phyloP scores from a whole-genome alignment of 164 flowering plant genomes.

The Vitis vinifera region DNA sequence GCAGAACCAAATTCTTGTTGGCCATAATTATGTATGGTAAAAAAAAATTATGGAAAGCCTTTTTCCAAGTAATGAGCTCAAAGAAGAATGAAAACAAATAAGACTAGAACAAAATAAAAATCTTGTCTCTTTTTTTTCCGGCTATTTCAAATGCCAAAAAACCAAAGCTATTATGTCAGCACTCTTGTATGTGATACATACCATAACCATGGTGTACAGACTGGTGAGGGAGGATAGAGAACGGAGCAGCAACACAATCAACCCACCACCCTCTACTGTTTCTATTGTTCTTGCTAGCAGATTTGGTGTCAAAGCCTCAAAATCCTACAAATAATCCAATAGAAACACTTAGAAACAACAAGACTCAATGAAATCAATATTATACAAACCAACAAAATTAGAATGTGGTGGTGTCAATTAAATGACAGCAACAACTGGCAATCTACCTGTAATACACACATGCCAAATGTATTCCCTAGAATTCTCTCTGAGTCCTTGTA shows the following conservation, averaged over 20 bases:
- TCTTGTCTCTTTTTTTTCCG: too few species aligned
- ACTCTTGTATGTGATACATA: slow-evolving; percentile 26
- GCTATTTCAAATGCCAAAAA: not conserved
- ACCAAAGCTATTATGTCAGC: not conserved
- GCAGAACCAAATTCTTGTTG: too few species aligned
- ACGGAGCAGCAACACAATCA: slow-evolving; percentile 76
- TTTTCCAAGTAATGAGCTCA: too few species aligned
- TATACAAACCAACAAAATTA: too few species aligned
- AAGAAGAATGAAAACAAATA: too few species aligned
- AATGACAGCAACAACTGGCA: not conserved
- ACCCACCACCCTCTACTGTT: slow-evolving; percentile 97
- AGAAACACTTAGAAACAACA: not conserved
- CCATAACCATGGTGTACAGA: slow-evolving; percentile 99
- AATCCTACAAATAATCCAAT: slow-evolving; percentile 54
- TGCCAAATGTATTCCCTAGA: slow-evolving; percentile 93
- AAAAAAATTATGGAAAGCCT: too few species aligned
- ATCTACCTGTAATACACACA: slow-evolving; percentile 92
- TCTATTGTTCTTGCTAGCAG: slow-evolving; percentile 94
- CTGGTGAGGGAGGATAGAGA: slow-evolving; percentile 83
- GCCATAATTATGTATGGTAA: too few species aligned
- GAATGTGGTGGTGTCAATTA: not conserved
- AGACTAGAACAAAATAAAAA: too few species aligned
- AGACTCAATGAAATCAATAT: too few species aligned
- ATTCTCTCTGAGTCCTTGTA: slow-evolving; percentile 92
- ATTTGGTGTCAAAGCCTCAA: slow-evolving; percentile 98